A percentile compares a stretch with the other conserved stretches of the same genome.
Conservation (phyloP, 768 basidiomycete genomes). For the Porpolomopsis calyptriformis region DNA sequence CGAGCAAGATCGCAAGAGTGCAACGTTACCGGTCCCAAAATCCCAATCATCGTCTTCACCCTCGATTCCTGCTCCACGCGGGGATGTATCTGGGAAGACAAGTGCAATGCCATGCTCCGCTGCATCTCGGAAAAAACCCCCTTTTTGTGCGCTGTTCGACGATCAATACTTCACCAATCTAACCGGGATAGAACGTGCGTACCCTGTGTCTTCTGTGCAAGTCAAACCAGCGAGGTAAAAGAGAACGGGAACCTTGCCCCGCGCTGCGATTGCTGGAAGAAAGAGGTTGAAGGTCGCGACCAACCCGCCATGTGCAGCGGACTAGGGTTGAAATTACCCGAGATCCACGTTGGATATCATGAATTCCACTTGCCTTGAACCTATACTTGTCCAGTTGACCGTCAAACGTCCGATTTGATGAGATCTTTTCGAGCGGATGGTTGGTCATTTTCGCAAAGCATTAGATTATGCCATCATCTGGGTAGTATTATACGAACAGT, state of each 20-base stretch:
- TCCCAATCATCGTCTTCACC: conserved; percentile 81
- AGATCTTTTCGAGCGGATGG: conserved; percentile 48
- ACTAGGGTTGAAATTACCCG: conserved; percentile 32
- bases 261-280: conserved; percentile 51
- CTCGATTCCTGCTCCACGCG: conserved; percentile 78
- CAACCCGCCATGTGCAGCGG: conserved; percentile 56
- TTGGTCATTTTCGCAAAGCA: not conserved
- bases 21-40: conserved; percentile 57
- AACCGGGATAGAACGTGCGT: too few relatives aligned
- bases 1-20: not conserved
- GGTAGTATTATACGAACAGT: not conserved
- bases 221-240: conserved; percentile 84
- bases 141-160: conserved; percentile 73
- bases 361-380: conserved; percentile 44
- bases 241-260: conserved; percentile 50
- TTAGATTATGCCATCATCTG: not conserved
- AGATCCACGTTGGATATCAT: not conserved
- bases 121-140: conserved; percentile 81
- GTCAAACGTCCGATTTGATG: conserved; percentile 68
- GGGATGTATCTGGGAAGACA: conserved; percentile 93
- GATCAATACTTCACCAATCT: too few relatives aligned
- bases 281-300: conserved; percentile 82
- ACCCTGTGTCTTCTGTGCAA: conserved; percentile 94
- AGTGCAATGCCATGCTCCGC: conserved; percentile 79
- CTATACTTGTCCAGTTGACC: conserved; percentile 82